Percentiles rank a stretch among this genome's conserved stretches.
phyloP scores from a whole-genome alignment of 2,329 filamentous ascomycete species.

The Phialophora tarda region DNA sequence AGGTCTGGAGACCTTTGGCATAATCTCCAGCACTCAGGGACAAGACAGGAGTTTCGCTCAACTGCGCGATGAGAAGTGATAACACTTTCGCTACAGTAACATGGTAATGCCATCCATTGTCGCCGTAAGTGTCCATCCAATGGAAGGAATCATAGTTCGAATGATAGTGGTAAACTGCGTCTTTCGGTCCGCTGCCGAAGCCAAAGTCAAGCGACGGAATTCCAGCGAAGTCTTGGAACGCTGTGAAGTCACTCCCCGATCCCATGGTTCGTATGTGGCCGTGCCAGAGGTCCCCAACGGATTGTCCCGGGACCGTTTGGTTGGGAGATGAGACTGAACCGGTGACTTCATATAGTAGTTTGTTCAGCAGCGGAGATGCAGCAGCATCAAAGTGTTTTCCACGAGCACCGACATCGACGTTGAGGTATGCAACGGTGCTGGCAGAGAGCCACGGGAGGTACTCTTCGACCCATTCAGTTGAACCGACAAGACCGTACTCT shows the following conservation, averaged over 20 bases:
- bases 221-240: slow-evolving; percentile 74
- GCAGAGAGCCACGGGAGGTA: slow-evolving; percentile 78
- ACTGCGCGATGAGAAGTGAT: slow-evolving; percentile 64
- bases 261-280: slow-evolving; percentile 69
- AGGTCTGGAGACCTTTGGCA: slow-evolving; percentile 59
- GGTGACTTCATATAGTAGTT: slow-evolving; percentile 62
- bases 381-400: slow-evolving; percentile 68
- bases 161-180: slow-evolving; percentile 74
- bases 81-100: slow-evolving; percentile 69
- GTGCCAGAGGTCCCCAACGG: slow-evolving; percentile 71
- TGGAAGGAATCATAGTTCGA: slow-evolving; percentile 81
- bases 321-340: slow-evolving; percentile 69
- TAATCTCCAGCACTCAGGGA: slow-evolving; percentile 70
- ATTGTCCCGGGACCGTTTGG: slow-evolving; percentile 72
- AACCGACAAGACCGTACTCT: slow-evolving; percentile 85
- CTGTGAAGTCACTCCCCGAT: slow-evolving; percentile 75
- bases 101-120: slow-evolving; percentile 66
- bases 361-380: slow-evolving; percentile 77
- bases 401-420: slow-evolving; percentile 76
- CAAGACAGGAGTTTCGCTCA: slow-evolving; percentile 67
- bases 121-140: slow-evolving; percentile 82
- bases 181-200: slow-evolving; percentile 55
- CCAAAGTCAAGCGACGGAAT: slow-evolving; percentile 69
- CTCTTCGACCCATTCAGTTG: slow-evolving; percentile 93
- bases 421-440: slow-evolving; percentile 80